These are phyloP conservation scores for Abeoforma whisleri DNA, from an alignment of 78 protist species.

Conservation along the genomic window DNA sequence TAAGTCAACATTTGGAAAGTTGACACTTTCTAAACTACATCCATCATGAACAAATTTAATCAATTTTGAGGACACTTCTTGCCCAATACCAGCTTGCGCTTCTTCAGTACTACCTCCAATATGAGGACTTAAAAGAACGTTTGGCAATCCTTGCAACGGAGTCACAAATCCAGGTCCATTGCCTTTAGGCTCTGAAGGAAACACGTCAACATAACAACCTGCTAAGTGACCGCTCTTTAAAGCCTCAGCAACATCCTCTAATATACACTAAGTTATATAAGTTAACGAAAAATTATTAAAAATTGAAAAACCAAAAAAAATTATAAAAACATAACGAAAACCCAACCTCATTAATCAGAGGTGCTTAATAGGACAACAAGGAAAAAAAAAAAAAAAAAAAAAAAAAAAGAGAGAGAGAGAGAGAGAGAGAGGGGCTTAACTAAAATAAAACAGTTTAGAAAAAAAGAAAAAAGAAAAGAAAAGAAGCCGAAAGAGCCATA, in stretches of 20 bases:
- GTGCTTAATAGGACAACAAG: neutral
- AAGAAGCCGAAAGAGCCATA: too few species aligned
- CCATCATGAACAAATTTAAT: conserved; percentile 51
- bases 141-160: conserved; percentile 59
- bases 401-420: neutral
- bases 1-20: conserved; percentile 71
- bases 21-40: conserved; percentile 65
- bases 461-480: neutral
- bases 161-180: conserved; percentile 53
- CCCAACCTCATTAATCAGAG: too few species aligned
- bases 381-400: neutral
- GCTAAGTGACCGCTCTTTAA: conserved; percentile 65
- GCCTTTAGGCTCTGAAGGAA: conserved; percentile 72
- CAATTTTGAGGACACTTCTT: conserved; percentile 66
- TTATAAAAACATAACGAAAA: too few species aligned
- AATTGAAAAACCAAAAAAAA: too few species aligned
- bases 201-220: conserved; percentile 81
- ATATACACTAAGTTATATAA: conserved; percentile 30
- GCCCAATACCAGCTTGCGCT: conserved; percentile 86
- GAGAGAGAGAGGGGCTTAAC: neutral
- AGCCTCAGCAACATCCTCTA: conserved; percentile 63
- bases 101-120: conserved; percentile 82
- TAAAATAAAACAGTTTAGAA: neutral
- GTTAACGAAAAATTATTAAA: neutral
- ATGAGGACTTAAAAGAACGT: conserved; percentile 83